phyloP scores from a whole-genome alignment of 768 basidiomycete genomes.

The Amanita rimosa region DNA sequence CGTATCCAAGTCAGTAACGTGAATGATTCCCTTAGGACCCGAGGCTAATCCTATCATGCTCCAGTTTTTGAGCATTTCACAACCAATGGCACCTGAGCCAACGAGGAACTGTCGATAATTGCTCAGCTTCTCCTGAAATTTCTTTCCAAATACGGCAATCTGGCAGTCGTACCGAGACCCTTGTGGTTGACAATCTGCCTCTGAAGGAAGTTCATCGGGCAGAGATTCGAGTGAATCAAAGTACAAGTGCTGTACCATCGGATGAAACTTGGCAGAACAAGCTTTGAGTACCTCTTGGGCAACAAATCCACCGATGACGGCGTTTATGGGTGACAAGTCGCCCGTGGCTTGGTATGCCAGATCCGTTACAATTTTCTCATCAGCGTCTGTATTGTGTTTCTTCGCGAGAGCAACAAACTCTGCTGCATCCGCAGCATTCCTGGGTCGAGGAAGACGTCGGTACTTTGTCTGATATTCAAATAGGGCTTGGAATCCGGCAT shows the following conservation, averaged over 20 bases:
- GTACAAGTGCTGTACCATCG: slow-evolving; percentile 90
- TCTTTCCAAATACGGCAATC: slow-evolving; percentile 89
- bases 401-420: slow-evolving; percentile 67
- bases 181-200: slow-evolving; percentile 72
- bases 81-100: slow-evolving; percentile 98
- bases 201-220: slow-evolving; percentile 63
- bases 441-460: slow-evolving; percentile 66
- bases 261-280: slow-evolving; percentile 95
- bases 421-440: slow-evolving; percentile 73
- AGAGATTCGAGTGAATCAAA: slow-evolving; percentile 96
- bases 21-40: slow-evolving; percentile 67
- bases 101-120: slow-evolving; percentile 93
- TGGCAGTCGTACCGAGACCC: slow-evolving; percentile 88
- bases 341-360: slow-evolving; percentile 88
- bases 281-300: slow-evolving; percentile 98
- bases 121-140: slow-evolving; percentile 86
- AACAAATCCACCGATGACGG: slow-evolving; percentile 94
- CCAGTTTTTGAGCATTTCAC: slow-evolving; percentile 99
- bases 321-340: slow-evolving; percentile 80
- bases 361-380: slow-evolving; percentile 77
- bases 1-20: slow-evolving; percentile 95
- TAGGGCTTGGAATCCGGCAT: slow-evolving; percentile 91
- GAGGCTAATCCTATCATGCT: slow-evolving; percentile 94
- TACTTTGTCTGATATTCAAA: slow-evolving; percentile 60
- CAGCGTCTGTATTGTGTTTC: slow-evolving; percentile 59